Evolutionary conservation across 2,329 filamentous ascomycete genomes (phyloP), one percentile per base, ranked within the genome.

Genomic region (Pseudocercospora pini-densiflorae): DNA sequence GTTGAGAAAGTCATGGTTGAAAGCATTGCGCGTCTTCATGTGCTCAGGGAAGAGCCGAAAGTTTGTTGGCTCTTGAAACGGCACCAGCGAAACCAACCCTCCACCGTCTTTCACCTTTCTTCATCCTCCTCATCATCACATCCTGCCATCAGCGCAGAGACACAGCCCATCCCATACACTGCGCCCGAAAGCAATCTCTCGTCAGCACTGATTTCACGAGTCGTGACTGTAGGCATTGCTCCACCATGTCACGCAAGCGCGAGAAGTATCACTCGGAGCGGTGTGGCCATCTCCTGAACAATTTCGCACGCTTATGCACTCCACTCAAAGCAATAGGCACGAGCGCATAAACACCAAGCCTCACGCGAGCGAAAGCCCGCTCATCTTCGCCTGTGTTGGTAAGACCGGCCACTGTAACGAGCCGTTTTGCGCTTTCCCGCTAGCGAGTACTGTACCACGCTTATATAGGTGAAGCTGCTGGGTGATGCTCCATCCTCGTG

Each of bases 281-380:
- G 55, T 59, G 55, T 21, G 31, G 55, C 36, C 31, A 33, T 36
- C 29, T 53, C 45, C 60, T 55, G 12, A 29, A 55, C 24, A 24
- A n/a, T 29, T 31, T 19, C 31, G 60, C 29, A 23, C 51, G 60
- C 60, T 62, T 43, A 55, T 62, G 60, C 60, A 62, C 49, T 62
- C 60, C 60, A 62, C 60, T n/a, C 33, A 40, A 51, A 27, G n/a
- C 43, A 33, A 21, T 54, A 45, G 21, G 24, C 24, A 47, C 45
- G 31, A 31, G 29, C 16, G n/a, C 55, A 33, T 33, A 4, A 58
- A 58, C 7, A 16, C 16, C 31, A 31, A 31, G n/a, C 54, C 23
- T 19, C 21, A 31, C 40, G 40, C 40, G 40, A 45, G 29, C 40
- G n/a, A 19, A 45, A 45, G 14, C 14, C 40, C 54, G 54, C 24